phyloP scores from a whole-genome alignment of 345 rosid species.

The Citrus maxima region DNA sequence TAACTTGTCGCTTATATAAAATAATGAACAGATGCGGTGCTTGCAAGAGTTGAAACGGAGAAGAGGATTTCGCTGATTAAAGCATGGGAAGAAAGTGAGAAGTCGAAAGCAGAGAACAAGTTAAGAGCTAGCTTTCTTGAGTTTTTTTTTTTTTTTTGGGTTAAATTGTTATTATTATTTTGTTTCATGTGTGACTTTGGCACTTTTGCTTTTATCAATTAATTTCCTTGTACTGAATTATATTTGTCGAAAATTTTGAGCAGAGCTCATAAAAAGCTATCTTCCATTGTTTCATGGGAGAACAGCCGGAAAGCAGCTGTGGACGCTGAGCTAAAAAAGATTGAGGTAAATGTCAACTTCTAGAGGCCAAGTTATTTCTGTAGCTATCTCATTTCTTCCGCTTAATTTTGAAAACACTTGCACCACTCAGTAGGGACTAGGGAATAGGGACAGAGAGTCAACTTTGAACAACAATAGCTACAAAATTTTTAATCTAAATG shows the following conservation, averaged over 20 bases:
- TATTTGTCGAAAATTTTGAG: slow-evolving; percentile 2
- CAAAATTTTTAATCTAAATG: no score
- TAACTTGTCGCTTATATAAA: not conserved
- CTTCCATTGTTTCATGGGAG: slow-evolving; percentile 61
- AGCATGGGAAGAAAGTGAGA: slow-evolving; percentile 99
- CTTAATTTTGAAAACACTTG: no score
- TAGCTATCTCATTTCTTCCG: no score
- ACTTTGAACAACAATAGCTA: no score
- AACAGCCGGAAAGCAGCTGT: slow-evolving; percentile 55
- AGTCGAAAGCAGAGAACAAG: slow-evolving; percentile 91
- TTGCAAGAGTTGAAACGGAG: slow-evolving; percentile 73
- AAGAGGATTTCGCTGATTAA: slow-evolving; percentile 69
- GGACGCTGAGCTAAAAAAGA: slow-evolving; percentile 59
- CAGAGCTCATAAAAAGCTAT: slow-evolving; percentile 72
- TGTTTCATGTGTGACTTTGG: not conserved
- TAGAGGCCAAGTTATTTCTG: no score
- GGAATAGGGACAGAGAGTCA: no score
- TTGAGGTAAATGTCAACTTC: slow-evolving; percentile 38
- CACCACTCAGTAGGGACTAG: no score
- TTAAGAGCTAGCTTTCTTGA: slow-evolving; percentile 7
- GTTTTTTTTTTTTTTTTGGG: not conserved
- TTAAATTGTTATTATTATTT: not conserved
- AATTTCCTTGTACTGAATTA: not conserved
- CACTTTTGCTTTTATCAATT: not conserved
- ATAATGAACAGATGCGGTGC: slow-evolving; percentile 49